Evolutionary conservation across 2,329 filamentous ascomycete genomes (phyloP).

Genomic region (Shiraia bambusicola): DNA sequence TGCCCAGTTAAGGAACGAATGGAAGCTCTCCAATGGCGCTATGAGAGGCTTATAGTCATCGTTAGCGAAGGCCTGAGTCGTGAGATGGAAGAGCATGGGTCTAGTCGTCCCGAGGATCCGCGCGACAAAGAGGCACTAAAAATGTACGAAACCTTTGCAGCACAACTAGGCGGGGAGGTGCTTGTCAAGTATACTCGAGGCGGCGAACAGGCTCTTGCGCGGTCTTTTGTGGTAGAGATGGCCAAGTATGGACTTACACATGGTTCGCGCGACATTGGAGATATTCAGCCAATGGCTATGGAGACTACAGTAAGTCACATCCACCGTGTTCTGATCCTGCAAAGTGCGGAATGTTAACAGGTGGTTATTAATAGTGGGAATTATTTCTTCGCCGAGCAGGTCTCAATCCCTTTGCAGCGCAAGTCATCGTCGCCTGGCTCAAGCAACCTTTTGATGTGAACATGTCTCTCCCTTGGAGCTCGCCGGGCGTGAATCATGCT

Average conservation of each 20-base stretch:
- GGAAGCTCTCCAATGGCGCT: constrained; percentile 56
- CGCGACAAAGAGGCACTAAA: constrained; percentile 50
- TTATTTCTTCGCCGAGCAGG: constrained; percentile 65
- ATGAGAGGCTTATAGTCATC: constrained; percentile 68
- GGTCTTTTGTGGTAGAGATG: constrained; percentile 37
- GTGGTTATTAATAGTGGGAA: constrained; percentile 61
- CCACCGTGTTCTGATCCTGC: neutral
- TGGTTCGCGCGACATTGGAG: constrained; percentile 30
- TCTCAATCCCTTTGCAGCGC: constrained; percentile 71
- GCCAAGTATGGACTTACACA: constrained; percentile 37
- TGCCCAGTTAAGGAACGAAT: constrained; percentile 57
- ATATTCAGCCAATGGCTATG: constrained; percentile 50
- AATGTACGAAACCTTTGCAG: constrained; percentile 55
- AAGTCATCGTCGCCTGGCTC: constrained; percentile 56
- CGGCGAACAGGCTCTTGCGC: constrained; percentile 45
- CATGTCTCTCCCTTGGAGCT: constrained; percentile 6
- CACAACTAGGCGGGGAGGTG: constrained; percentile 43
- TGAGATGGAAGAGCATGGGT: constrained; percentile 25
- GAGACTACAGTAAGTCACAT: constrained; percentile 55
- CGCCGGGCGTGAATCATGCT: neutral
- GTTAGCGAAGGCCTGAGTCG: constrained; percentile 53
- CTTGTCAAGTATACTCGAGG: constrained; percentile 44
- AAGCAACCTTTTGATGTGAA: constrained; percentile 19
- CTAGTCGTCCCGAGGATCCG: constrained; percentile 29
- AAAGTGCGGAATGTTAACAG: constrained; percentile 3